Base-by-base conservation (phyloP, 768 basidiomycete genomes). In the Amanita exitialis region DNA sequence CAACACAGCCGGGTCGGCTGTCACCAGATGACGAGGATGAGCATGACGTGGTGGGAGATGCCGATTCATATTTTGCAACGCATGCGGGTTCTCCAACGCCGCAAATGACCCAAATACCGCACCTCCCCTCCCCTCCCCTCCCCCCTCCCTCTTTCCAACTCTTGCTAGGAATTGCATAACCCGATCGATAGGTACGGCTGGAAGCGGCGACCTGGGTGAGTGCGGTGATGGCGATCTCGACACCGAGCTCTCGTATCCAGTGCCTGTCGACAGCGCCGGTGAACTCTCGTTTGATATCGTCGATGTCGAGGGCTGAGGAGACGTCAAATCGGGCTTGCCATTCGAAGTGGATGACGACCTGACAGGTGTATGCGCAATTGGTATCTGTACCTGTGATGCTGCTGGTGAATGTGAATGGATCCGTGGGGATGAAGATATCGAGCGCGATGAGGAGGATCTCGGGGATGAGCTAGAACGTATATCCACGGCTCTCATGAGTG, bases 261-360 rank as follows among this genome's bases (percentile, higher is more conserved):
- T 50, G 16, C 49, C 39, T 7, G 79, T 82, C 8, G 82, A 80
- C 27, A 77, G 73, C 5, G 77, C 69, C 15, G 84, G 80, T 3
- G 79, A 80, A 49, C 70, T 77, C 30, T 73, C 76, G 13, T 69
- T 69, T 4, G 74, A 78, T 10, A 72, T 42, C 12, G 49, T 65
- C 10, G 61, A 55, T 2, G 64, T 53, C 47, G 62, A 65, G 18
- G 53, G 58, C 46, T 58, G 62, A 20, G 67, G 62, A 15, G 62
- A 66, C 32, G 50, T 58, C 41, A 59, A 55, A 37, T 56, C 62
- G 46, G 57, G 2, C 12, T 37, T 46, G 9, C 21, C 21, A 20
- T 23, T 35, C 32, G 6, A n/a, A 44, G 8, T n/a, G 25, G 50
- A 18, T 25, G 34, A 35, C 18, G 41, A n/a, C 21, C 20, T 27